phyloP scores from a whole-genome alignment of 23 red algal genomes.

The Chondrus crispus region DNA sequence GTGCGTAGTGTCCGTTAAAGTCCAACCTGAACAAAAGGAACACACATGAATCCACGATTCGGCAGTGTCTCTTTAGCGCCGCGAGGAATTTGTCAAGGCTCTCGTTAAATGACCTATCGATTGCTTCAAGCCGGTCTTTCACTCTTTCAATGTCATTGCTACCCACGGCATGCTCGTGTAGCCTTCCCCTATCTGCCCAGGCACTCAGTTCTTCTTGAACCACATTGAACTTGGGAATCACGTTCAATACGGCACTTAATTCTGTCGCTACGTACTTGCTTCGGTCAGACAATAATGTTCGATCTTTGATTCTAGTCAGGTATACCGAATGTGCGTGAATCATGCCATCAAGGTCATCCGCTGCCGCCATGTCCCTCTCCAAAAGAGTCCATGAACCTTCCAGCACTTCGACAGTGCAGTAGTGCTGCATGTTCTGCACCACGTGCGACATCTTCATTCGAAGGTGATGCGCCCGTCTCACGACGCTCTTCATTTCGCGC shows the following conservation, averaged over 20 bases:
- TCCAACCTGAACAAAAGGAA: constrained; percentile 73
- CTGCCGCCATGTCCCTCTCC: constrained; percentile 36
- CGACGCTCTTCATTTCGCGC: not conserved
- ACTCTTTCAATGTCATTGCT: constrained; percentile 12
- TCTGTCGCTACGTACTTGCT: constrained; percentile 56
- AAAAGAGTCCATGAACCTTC: constrained; percentile 75
- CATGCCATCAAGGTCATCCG: constrained; percentile 71
- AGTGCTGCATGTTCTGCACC: constrained; percentile 85
- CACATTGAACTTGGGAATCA: constrained; percentile 18
- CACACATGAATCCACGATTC: constrained; percentile 57
- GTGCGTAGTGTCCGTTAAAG: constrained; percentile 77
- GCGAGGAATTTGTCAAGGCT: constrained; percentile 46
- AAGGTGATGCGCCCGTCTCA: constrained; percentile 64
- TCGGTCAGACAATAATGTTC: constrained; percentile 62
- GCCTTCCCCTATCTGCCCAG: not conserved
- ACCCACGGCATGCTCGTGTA: not conserved
- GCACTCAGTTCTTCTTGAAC: constrained; percentile 27
- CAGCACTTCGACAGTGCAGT: constrained; percentile 84
- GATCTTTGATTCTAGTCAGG: constrained; percentile 70
- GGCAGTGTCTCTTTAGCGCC: constrained; percentile 55
- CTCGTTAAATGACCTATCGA: constrained; percentile 46
- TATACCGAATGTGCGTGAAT: constrained; percentile 67
- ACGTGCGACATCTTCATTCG: constrained; percentile 88
- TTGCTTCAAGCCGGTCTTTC: constrained; percentile 1
- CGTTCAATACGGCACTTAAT: constrained; percentile 31